Percentiles rank a stretch among this genome's conserved stretches.
phyloP scores from a whole-genome alignment of 441 rosid species.

The Euphorbia corollata region DNA sequence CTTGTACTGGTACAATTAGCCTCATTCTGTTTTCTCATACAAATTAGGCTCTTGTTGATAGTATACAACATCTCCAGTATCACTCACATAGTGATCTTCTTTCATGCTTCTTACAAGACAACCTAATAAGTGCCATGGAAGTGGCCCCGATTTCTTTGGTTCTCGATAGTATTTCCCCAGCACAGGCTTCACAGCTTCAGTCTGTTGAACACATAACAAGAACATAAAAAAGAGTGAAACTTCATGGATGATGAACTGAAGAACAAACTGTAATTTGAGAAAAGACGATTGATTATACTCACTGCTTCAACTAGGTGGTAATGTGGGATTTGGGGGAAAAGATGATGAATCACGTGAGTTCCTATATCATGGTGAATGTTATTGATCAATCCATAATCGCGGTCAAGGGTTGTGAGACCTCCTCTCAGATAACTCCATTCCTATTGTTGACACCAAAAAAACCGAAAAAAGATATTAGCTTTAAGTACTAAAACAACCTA shows the following conservation, averaged over 20 bases:
- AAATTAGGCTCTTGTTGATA: slow-evolving; percentile 57
- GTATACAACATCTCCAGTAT: slow-evolving; percentile 67
- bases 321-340: slow-evolving; percentile 93
- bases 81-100: slow-evolving; percentile 77
- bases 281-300: slow-evolving; percentile 7
- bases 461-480: no score
- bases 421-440: slow-evolving; percentile 91
- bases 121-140: slow-evolving; percentile 60
- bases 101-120: slow-evolving; percentile 51
- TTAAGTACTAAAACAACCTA: no score
- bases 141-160: slow-evolving; percentile 61
- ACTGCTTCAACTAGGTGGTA: slow-evolving; percentile 82
- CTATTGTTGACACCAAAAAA: slow-evolving; percentile 12
- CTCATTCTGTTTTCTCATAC: slow-evolving; percentile 25
- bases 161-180: slow-evolving; percentile 76
- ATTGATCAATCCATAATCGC: slow-evolving; percentile 52
- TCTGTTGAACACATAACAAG: slow-evolving; percentile 30
- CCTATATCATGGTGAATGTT: slow-evolving; percentile 60
- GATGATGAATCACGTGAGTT: slow-evolving; percentile 85
- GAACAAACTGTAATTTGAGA: not conserved
- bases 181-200: slow-evolving; percentile 74
- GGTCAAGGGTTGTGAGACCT: slow-evolving; percentile 81
- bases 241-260: not conserved
- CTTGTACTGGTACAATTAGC: slow-evolving; percentile 9
- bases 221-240: not conserved